phyloP scores from a whole-genome alignment of 352 stramenopile genomes.

The Blastocystis hominis region DNA sequence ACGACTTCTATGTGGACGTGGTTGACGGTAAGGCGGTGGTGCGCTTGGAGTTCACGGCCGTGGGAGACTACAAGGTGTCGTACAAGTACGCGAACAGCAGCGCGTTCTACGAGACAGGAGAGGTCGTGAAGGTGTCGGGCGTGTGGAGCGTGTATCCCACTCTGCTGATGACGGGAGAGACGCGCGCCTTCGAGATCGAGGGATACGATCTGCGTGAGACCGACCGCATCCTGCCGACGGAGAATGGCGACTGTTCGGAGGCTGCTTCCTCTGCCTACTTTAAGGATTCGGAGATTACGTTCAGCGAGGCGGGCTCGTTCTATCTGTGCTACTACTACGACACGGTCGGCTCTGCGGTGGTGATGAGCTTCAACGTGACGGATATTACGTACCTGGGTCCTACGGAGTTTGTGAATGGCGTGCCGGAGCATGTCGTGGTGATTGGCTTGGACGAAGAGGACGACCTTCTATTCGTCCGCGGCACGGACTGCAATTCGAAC shows the following conservation, averaged over 20 bases:
- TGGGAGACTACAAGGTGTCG: not conserved
- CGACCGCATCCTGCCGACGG: constrained; percentile 5
- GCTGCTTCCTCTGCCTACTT: not conserved
- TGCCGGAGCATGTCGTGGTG: not conserved
- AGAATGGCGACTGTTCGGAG: not conserved
- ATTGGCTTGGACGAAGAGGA: not conserved
- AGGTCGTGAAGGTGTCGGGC: not conserved
- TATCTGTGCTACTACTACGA: constrained; percentile 49
- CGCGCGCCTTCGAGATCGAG: constrained; percentile 9
- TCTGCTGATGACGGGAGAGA: constrained; percentile 10
- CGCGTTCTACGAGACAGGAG: not conserved
- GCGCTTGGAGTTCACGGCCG: not conserved
- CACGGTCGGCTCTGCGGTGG: not conserved
- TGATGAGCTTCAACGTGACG: not conserved
- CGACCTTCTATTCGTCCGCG: not conserved
- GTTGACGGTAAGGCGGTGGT: not conserved
- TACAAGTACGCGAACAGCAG: constrained; percentile 39
- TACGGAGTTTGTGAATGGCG: constrained; percentile 33
- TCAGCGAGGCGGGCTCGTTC: constrained; percentile 7
- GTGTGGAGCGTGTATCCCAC: constrained; percentile 19
- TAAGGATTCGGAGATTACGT: not conserved
- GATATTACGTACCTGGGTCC: constrained; percentile 14
- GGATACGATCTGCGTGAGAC: not conserved
- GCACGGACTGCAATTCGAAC: not conserved
- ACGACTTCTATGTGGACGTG: not conserved